Conservation (phyloP, 2,329 filamentous ascomycete species). For the Xylaria sp. region DNA sequence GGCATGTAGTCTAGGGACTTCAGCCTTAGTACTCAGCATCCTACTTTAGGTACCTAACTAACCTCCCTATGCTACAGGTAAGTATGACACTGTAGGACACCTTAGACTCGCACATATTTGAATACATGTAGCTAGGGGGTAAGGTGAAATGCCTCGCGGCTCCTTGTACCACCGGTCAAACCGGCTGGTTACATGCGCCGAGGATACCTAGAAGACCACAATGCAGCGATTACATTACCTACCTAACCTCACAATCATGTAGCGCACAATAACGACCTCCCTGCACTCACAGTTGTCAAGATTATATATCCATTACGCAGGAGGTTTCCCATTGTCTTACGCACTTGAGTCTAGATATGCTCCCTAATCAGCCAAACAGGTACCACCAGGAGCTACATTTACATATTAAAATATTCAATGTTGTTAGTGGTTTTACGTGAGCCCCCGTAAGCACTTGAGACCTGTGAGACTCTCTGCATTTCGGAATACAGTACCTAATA, state of each 20-base stretch:
- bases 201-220: background rate
- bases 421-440: background rate
- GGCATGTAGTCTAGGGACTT: slow-evolving; percentile 9
- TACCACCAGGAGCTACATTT: background rate
- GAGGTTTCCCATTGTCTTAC: background rate
- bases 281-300: too few species aligned
- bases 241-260: too few species aligned
- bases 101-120: background rate
- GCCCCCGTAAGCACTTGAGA: background rate
- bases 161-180: background rate
- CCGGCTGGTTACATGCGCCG: background rate
- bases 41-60: background rate
- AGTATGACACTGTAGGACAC: background rate
- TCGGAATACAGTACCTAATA: background rate
- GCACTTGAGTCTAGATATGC: background rate
- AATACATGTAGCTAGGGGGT: too few species aligned
- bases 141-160: background rate
- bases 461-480: background rate
- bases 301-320: background rate
- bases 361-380: background rate
- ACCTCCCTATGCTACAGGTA: background rate
- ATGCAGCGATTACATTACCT: too few species aligned
- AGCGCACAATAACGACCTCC: too few species aligned
- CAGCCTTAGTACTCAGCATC: background rate
- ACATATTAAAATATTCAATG: too few species aligned